These are phyloP conservation scores for Lachnellula hyalina DNA, from an alignment of 2,329 filamentous ascomycete species.

Conservation along the genomic window DNA sequence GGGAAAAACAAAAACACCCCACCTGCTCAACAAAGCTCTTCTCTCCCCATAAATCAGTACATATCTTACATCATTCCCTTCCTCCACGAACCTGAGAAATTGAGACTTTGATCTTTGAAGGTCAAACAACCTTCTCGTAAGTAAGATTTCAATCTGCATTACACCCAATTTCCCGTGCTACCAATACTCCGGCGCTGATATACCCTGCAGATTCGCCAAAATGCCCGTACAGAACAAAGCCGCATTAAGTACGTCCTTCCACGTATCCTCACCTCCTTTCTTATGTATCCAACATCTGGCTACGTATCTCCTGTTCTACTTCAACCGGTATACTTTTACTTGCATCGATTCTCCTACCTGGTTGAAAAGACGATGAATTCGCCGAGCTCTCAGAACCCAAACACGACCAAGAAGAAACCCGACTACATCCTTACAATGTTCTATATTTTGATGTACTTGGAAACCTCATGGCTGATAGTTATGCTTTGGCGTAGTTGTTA, in stretches of 20 bases:
- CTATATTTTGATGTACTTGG: conserved; percentile 51
- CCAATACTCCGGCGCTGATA: conserved; percentile 12
- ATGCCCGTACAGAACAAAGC: conserved; percentile 68
- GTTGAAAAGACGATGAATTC: conserved; percentile 2
- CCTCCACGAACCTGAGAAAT: background rate
- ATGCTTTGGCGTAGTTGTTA: conserved; percentile 71
- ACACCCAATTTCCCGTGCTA: background rate
- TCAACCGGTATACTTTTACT: background rate
- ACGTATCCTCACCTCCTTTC: conserved; percentile 25
- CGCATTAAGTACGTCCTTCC: conserved; percentile 53
- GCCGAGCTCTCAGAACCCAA: background rate
- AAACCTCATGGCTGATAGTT: conserved; percentile 55
- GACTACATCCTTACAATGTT: conserved; percentile 41
- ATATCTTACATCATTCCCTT: background rate
- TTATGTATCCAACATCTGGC: conserved; percentile 1
- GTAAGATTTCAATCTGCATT: background rate
- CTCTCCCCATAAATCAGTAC: background rate
- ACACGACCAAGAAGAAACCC: conserved; percentile 17
- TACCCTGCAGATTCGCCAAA: conserved; percentile 30
- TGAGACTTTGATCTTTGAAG: background rate
- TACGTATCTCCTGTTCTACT: background rate
- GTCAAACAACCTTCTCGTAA: too few relatives aligned
- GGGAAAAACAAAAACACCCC: conserved; percentile 17
- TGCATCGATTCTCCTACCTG: background rate
- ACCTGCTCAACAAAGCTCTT: conserved; percentile 11